Evolutionary conservation across 73 alveolate species (phyloP).

Genomic region (Durusdinium trenchii): DNA sequence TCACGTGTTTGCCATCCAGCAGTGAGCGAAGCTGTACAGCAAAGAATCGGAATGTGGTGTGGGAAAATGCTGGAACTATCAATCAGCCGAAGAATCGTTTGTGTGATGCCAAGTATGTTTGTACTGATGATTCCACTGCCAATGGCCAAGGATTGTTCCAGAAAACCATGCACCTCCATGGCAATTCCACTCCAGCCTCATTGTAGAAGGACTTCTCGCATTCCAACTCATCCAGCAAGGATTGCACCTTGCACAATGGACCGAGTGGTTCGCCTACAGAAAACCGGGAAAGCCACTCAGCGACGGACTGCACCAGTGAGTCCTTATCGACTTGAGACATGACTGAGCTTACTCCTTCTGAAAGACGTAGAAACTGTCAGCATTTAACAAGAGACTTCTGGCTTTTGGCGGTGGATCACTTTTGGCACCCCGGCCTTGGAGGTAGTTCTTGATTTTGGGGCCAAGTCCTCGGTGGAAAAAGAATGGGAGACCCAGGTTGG

Average conservation of each 20-base stretch:
- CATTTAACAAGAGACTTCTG: neutral
- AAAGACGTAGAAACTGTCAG: neutral
- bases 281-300: neutral
- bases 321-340: neutral
- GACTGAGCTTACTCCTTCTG: neutral
- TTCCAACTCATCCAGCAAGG: slow-evolving; percentile 87
- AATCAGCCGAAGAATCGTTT: neutral
- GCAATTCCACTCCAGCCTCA: slow-evolving; percentile 26
- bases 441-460: slow-evolving; percentile 80
- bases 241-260: slow-evolving; percentile 60
- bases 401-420: neutral
- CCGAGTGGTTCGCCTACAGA: neutral
- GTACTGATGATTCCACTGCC: neutral
- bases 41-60: neutral
- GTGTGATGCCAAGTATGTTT: neutral
- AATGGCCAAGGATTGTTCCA: neutral
- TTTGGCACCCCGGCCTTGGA: slow-evolving; percentile 42
- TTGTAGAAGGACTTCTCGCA: slow-evolving; percentile 88
- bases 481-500: neutral
- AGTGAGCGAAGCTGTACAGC: neutral
- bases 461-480: slow-evolving; percentile 51
- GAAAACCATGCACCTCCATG: neutral
- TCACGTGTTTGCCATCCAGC: too few relatives aligned
- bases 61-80: too few relatives aligned
- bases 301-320: slow-evolving; percentile 58